A percentile compares a stretch with the other conserved stretches of the same genome.
phyloP scores from a whole-genome alignment of 306 rosid genomes.

The Dryas drummondii region DNA sequence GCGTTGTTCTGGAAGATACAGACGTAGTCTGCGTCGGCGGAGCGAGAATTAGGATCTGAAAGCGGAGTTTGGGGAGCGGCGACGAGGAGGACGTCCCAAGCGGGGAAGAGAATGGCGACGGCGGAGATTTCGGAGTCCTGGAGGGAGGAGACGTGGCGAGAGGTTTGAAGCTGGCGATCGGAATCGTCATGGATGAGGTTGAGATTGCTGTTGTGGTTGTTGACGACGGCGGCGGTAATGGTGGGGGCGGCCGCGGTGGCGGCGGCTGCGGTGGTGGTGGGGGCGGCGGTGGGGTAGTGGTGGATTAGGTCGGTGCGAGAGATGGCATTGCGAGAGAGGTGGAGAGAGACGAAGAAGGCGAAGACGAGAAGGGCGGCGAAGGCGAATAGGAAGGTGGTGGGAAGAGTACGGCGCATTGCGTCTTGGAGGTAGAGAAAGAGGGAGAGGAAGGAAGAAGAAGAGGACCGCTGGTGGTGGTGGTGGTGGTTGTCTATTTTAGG shows the following conservation, averaged over 20 bases:
- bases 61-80: slow-evolving; percentile 26
- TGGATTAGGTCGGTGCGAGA: not conserved
- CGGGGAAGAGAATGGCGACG: slow-evolving; percentile 53
- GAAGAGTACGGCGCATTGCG: slow-evolving; percentile 47
- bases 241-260: not conserved
- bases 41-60: not conserved
- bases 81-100: slow-evolving; percentile 64
- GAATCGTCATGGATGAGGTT: not conserved
- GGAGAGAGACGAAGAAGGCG: slow-evolving; percentile 30
- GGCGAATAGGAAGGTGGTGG: slow-evolving; percentile 31
- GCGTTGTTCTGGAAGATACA: slow-evolving; percentile 54
- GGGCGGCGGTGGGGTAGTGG: not conserved
- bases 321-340: slow-evolving; percentile 39
- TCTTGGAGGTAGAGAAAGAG: not conserved
- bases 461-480: not conserved
- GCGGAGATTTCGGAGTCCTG: slow-evolving; percentile 24
- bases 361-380: slow-evolving; percentile 32
- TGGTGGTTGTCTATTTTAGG: not conserved
- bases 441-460: not conserved
- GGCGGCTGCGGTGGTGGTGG: not conserved
- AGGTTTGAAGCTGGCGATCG: slow-evolving; percentile 8
- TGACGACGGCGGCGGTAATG: not conserved
- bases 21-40: not conserved
- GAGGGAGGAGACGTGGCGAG: slow-evolving; percentile 47
- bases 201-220: not conserved